phyloP scores from a whole-genome alignment of 176 grass and related monocot genomes.

The Poa annua region DNA sequence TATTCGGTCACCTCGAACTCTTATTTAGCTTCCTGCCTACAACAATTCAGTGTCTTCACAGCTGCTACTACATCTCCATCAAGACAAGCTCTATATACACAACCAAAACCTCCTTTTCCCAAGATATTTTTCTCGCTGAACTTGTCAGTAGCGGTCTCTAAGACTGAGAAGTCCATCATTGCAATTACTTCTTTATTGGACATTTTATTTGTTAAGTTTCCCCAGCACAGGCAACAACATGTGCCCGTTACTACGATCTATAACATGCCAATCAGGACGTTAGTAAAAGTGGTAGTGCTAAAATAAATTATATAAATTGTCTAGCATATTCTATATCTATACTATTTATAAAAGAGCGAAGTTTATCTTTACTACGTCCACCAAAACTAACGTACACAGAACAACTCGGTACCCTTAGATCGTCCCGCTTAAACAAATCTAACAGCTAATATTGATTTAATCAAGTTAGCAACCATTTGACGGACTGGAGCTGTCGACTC shows the following conservation, averaged over 20 bases:
- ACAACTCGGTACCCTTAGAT: too few species aligned
- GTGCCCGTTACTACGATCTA: constrained; percentile 42
- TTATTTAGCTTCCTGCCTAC: constrained; percentile 52
- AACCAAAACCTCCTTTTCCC: constrained; percentile 74
- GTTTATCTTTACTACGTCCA: too few species aligned
- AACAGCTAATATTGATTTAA: too few species aligned
- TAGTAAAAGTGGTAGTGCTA: neutral
- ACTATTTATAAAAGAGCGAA: too few species aligned
- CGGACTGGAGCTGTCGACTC: too few species aligned
- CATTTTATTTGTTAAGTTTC: constrained; percentile 61
- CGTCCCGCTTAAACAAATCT: too few species aligned
- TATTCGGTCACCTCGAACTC: constrained; percentile 68
- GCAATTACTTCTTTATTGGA: constrained; percentile 59
- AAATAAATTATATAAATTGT: neutral
- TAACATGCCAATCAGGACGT: constrained; percentile 14
- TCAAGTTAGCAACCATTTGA: too few species aligned
- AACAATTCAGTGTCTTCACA: constrained; percentile 67
- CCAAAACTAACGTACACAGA: too few species aligned
- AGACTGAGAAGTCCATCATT: constrained; percentile 61
- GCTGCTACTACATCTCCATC: constrained; percentile 57
- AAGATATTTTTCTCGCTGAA: constrained; percentile 71
- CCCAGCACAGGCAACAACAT: constrained; percentile 49
- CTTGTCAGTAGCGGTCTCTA: constrained; percentile 64
- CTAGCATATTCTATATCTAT: too few species aligned
- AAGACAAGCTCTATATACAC: constrained; percentile 68